phyloP scores from a whole-genome alignment of 768 basidiomycete genomes.

The Lactarius evosmus region DNA sequence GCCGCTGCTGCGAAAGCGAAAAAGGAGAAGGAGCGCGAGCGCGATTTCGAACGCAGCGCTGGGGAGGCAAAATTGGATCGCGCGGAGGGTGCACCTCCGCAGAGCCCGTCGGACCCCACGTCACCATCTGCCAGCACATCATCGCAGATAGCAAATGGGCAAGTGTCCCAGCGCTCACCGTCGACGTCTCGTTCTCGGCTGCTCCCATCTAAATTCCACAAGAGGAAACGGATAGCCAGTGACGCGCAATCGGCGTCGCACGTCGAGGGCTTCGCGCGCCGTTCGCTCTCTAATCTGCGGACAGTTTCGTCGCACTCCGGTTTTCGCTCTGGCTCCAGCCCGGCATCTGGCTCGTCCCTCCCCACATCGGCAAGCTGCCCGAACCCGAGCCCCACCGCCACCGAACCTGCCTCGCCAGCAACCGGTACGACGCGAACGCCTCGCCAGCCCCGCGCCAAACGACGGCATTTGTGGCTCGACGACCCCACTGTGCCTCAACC shows the following conservation, averaged over 20 bases:
- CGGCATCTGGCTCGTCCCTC: background rate
- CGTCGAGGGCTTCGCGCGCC: background rate
- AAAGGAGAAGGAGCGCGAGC: conserved; percentile 34
- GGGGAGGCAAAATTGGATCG: conserved; percentile 11
- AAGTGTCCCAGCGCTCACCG: background rate
- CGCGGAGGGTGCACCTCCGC: background rate
- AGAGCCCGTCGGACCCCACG: background rate
- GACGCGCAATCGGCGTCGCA: background rate
- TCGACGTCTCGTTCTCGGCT: conserved; percentile 16
- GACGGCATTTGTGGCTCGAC: conserved; percentile 24
- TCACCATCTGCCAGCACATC: background rate
- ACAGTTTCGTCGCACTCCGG: conserved; percentile 12
- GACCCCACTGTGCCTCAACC: conserved; percentile 39
- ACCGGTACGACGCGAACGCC: background rate
- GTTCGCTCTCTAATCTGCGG: conserved; percentile 23
- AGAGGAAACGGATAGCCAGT: conserved; percentile 8
- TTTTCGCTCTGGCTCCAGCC: background rate
- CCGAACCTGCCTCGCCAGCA: too few relatives aligned
- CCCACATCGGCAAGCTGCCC: background rate
- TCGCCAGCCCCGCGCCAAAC: conserved; percentile 8
- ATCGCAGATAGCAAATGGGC: background rate
- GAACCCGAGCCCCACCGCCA: background rate
- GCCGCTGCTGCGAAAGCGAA: conserved; percentile 33
- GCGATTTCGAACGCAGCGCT: conserved; percentile 20
- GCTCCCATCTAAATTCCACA: conserved; percentile 22